Base-by-base conservation (phyloP, 148 eudicot species). In the Drosera capensis region DNA sequence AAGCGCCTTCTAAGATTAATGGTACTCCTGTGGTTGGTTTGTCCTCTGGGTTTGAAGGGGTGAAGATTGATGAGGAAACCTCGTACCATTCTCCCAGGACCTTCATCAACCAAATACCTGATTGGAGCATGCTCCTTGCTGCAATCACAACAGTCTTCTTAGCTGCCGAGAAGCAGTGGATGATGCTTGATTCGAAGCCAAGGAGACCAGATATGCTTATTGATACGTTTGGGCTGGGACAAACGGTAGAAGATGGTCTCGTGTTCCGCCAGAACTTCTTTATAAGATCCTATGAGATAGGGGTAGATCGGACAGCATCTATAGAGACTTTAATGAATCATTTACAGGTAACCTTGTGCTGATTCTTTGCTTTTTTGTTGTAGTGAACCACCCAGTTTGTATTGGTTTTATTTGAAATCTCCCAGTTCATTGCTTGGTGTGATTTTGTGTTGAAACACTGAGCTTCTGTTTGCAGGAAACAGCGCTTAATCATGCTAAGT, bases 151-250 rank as follows among this genome's bases (percentile, higher is more conserved):
- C 99, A 0, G 63, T 92, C 5, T 85, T 92, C 56, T 79, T 92
- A 71, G 95, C 99, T 20, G 99, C 99, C 8, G 99, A 92, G 73
- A 85, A 92, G 80, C 99, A 92, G 41, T 92, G 99, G 99, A 85
- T 74, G 95, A 85, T 81, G 94, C 86, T 92, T 40, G 96, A 82
- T 59, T 92, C 95, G 99, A 92, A 92, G 54, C 78, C 95, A 0
- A 92, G 70, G 66, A 78, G 99, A 15, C 50, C 88, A 15, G 95
- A 85, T 42, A 68, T 60, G 71, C 74, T 92, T 60, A 45, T 40
- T 26, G 99, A 81, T 51, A 74, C 99, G 1, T 85, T 85, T 74
- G 99, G 88, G 35, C 56, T 92, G 46, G 99, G 99, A 29, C 63
- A 62, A 54, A 81, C 81, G 56, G 88, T 85, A 25, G 73, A 85